phyloP scores from a whole-genome alignment of 2,329 filamentous ascomycete species.

The Beauveria sp. region DNA sequence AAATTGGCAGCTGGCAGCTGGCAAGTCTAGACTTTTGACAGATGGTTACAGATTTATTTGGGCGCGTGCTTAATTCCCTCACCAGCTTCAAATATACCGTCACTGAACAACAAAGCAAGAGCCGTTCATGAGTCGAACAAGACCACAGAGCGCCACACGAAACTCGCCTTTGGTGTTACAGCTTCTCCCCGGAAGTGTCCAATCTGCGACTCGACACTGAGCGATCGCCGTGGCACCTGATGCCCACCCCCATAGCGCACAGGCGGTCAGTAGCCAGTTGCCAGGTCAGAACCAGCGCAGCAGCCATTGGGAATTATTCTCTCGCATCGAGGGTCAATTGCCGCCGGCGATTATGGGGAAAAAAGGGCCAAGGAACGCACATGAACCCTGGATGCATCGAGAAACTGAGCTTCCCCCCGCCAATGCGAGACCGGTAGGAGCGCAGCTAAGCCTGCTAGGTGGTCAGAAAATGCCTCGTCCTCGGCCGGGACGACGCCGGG shows the following conservation, averaged over 20 bases:
- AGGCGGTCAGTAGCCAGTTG: conserved; percentile 8
- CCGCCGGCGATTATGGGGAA: conserved; percentile 2
- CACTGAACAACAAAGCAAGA: neutral
- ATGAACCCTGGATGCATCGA: conserved; percentile 11
- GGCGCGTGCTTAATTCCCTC: conserved; percentile 3
- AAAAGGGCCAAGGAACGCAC: neutral
- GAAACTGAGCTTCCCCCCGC: conserved; percentile 9
- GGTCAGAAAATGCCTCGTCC: conserved; percentile 12
- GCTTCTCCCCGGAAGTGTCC: neutral
- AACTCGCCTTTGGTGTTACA: conserved; percentile 1
- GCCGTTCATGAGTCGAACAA: conserved; percentile 6
- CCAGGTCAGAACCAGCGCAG: neutral
- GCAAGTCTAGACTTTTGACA: neutral
- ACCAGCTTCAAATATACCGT: neutral
- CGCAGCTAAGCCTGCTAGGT: conserved; percentile 1
- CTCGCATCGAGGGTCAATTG: conserved; percentile 4
- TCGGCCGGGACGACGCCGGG: conserved; percentile 6
- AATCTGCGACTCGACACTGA: neutral
- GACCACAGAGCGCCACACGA: conserved; percentile 2
- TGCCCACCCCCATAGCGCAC: conserved; percentile 8
- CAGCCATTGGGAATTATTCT: neutral
- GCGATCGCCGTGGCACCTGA: conserved; percentile 8
- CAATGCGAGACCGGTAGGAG: conserved; percentile 4
- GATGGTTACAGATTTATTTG: conserved; percentile 5
- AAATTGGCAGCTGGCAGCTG: neutral